Conservation (phyloP, 345 rosid genomes). For the Syzygium aqueum region DNA sequence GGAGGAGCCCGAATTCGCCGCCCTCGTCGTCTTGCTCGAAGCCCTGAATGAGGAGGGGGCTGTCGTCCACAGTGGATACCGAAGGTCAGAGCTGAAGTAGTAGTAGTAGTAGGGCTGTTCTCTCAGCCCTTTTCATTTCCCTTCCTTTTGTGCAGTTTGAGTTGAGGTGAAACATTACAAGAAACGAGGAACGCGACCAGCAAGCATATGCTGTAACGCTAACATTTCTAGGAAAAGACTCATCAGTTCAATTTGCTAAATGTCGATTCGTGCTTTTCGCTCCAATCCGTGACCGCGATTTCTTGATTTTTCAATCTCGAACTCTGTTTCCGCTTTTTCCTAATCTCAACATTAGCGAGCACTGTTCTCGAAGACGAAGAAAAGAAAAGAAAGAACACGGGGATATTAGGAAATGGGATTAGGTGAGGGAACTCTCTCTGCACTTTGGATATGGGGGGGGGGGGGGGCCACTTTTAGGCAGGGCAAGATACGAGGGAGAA, state of each 20-base stretch:
- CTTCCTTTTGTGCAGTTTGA: not conserved
- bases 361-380: not conserved
- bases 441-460: not conserved
- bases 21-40: not conserved
- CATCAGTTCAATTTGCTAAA: not conserved
- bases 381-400: not conserved
- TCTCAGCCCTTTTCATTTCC: not conserved
- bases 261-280: not conserved
- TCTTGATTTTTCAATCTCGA: not conserved
- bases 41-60: not conserved
- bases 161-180: not conserved
- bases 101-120: not conserved
- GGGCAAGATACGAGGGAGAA: not conserved
- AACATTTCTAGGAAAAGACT: not conserved
- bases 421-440: not conserved
- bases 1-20: not conserved
- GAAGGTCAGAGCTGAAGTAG: not conserved
- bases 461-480: not conserved
- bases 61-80: not conserved
- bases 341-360: too few species aligned
- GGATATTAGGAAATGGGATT: not conserved
- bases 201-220: not conserved
- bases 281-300: not conserved
- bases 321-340: not conserved
- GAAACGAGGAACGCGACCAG: not conserved